Evolutionary conservation across 2,329 filamentous ascomycete genomes (phyloP).

Genomic region (Xylariaceae sp.): DNA sequence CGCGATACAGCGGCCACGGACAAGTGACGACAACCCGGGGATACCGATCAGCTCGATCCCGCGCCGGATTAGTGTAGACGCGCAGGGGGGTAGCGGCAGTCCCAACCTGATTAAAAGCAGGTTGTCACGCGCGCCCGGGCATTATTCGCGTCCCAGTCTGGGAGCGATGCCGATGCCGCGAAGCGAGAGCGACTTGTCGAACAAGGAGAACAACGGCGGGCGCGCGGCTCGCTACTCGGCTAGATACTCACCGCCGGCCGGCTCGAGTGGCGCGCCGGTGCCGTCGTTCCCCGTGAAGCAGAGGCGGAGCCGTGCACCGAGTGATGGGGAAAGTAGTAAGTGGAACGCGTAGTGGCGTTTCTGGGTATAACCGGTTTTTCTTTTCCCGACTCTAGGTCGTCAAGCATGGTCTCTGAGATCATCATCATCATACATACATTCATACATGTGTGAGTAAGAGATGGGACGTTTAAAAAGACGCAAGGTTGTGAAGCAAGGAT

Average conservation of each 20-base stretch:
- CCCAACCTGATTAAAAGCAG: slow-evolving; percentile 17
- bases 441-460: too few species aligned
- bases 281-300: slow-evolving; percentile 17
- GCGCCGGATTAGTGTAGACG: slow-evolving; percentile 21
- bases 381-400: not conserved
- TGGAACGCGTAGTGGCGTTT: slow-evolving; percentile 20
- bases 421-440: too few species aligned
- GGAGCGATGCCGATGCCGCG: slow-evolving; percentile 15
- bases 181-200: slow-evolving; percentile 24
- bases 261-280: slow-evolving; percentile 4
- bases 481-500: too few species aligned
- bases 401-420: too few species aligned
- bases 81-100: slow-evolving; percentile 10
- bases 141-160: slow-evolving; percentile 22
- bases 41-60: slow-evolving; percentile 23
- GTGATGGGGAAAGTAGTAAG: slow-evolving; percentile 24
- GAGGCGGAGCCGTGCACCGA: slow-evolving; percentile 22
- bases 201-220: slow-evolving; percentile 25
- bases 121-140: slow-evolving; percentile 19
- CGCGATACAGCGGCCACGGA: slow-evolving; percentile 20
- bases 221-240: slow-evolving; percentile 16
- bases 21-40: slow-evolving; percentile 20
- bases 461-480: too few species aligned
- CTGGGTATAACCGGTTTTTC: slow-evolving; percentile 7
- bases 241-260: slow-evolving; percentile 16